phyloP scores from a whole-genome alignment of 2,329 filamentous ascomycete genomes.

The Lecanicillium sp. region DNA sequence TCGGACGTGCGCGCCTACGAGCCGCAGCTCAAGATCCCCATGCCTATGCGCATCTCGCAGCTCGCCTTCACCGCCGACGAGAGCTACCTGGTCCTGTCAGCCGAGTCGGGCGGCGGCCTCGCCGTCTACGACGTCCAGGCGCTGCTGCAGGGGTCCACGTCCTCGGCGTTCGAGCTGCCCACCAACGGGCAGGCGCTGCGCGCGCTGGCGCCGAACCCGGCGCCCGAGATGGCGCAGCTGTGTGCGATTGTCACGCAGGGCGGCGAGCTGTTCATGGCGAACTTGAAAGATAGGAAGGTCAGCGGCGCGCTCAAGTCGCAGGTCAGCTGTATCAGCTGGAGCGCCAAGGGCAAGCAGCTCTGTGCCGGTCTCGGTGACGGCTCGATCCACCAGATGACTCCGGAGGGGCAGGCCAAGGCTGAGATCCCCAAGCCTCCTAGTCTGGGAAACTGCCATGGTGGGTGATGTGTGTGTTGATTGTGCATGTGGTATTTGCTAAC shows the following conservation, averaged over 20 bases:
- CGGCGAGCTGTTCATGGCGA: slow-evolving; percentile 78
- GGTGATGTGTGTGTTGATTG: slow-evolving; percentile 27
- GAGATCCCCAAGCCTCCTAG: slow-evolving; percentile 71
- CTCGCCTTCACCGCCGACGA: slow-evolving; percentile 89
- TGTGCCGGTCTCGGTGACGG: slow-evolving; percentile 81
- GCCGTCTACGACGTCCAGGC: slow-evolving; percentile 73
- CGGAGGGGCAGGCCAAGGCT: slow-evolving; percentile 69
- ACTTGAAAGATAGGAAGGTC: slow-evolving; percentile 62
- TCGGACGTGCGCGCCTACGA: slow-evolving; percentile 63
- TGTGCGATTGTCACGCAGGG: slow-evolving; percentile 75
- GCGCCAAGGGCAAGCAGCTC: slow-evolving; percentile 85
- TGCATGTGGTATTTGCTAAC: slow-evolving; percentile 19
- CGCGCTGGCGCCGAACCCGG: slow-evolving; percentile 74
- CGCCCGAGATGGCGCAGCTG: slow-evolving; percentile 62
- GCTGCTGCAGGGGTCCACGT: slow-evolving; percentile 59
- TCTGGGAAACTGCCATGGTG: slow-evolving; percentile 62
- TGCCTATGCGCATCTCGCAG: slow-evolving; percentile 76
- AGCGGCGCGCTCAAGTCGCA: slow-evolving; percentile 62
- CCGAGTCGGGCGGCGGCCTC: slow-evolving; percentile 73
- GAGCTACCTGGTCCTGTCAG: slow-evolving; percentile 73
- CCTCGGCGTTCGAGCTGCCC: slow-evolving; percentile 66
- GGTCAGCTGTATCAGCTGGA: slow-evolving; percentile 86
- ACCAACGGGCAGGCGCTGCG: slow-evolving; percentile 72
- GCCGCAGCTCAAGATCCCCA: slow-evolving; percentile 65
- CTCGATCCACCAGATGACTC: slow-evolving; percentile 74